These are phyloP conservation scores for Neobulgaria alba DNA, from an alignment of 2,329 filamentous ascomycete genomes.

Conservation along the genomic window DNA sequence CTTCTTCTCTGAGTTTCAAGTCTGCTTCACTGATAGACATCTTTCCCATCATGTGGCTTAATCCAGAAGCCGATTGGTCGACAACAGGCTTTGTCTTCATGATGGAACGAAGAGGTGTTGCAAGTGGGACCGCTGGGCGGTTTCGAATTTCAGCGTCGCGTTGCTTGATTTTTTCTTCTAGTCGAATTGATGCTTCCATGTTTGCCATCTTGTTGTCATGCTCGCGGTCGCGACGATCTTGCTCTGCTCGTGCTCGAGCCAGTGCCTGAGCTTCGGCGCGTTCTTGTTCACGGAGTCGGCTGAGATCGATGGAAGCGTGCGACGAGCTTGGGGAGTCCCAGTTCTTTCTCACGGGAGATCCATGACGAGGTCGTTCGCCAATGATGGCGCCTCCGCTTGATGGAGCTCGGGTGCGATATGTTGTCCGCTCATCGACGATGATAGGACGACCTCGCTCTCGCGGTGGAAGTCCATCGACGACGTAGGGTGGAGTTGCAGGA, in stretches of 20 bases:
- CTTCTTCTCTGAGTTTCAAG: conserved; percentile 6
- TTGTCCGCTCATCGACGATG: conserved; percentile 23
- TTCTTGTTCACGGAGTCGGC: conserved; percentile 10
- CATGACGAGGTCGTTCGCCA: conserved; percentile 6
- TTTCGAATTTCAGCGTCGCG: conserved; percentile 25
- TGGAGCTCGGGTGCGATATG: conserved; percentile 11
- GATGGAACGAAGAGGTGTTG: conserved; percentile 17
- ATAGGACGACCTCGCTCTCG: conserved; percentile 19
- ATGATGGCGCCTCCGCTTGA: conserved; percentile 14
- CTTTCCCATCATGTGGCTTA: conserved; percentile 14
- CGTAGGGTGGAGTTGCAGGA: conserved; percentile 17
- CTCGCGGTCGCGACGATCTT: conserved; percentile 4
- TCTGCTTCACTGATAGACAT: conserved; percentile 8
- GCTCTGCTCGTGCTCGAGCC: too few relatives aligned
- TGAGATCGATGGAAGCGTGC: conserved; percentile 17
- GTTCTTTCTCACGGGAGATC: conserved; percentile 9
- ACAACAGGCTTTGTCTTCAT: conserved; percentile 14
- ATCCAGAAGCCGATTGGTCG: conserved; percentile 11
- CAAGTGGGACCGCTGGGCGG: conserved; percentile 21
- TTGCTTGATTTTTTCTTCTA: conserved; percentile 15
- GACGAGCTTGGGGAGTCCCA: conserved; percentile 20
- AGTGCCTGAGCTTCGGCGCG: conserved; percentile 6
- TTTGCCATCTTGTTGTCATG: conserved; percentile 13
- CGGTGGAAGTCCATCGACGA: conserved; percentile 5
- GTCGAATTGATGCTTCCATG: conserved; percentile 11